Evolutionary conservation across 164 flowering plant genomes (phyloP).

Genomic region (Houttuynia cordata): DNA sequence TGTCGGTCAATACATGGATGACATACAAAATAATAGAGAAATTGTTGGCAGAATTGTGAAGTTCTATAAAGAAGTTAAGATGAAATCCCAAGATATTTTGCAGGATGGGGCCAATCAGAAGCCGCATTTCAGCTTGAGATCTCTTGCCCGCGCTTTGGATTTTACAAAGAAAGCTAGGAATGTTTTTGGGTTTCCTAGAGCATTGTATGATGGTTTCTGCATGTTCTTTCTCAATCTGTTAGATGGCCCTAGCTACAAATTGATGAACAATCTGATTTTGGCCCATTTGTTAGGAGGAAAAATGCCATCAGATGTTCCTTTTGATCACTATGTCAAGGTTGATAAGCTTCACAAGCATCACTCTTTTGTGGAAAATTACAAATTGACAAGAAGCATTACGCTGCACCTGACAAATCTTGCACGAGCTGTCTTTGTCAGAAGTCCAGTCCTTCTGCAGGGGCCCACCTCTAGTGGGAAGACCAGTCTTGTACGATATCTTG

Average conservation of each 20-base stretch:
- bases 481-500: slow-evolving; percentile 88
- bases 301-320: slow-evolving; percentile 27
- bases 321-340: slow-evolving; percentile 12
- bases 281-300: slow-evolving; percentile 30
- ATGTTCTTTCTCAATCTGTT: slow-evolving; percentile 82
- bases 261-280: slow-evolving; percentile 47
- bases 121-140: slow-evolving; percentile 93
- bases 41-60: slow-evolving; percentile 35
- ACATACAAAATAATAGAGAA: slow-evolving; percentile 16
- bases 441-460: slow-evolving; percentile 93
- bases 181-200: slow-evolving; percentile 41
- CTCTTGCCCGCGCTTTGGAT: slow-evolving; percentile 83
- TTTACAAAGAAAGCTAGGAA: slow-evolving; percentile 47
- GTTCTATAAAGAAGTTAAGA: slow-evolving; percentile 72
- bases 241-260: slow-evolving; percentile 62
- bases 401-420: slow-evolving; percentile 63
- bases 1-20: slow-evolving; percentile 43
- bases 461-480: slow-evolving; percentile 99
- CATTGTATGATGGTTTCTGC: slow-evolving; percentile 90
- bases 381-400: slow-evolving; percentile 53
- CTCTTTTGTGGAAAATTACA: slow-evolving; percentile 28
- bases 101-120: slow-evolving; percentile 98
- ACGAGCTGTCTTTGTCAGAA: slow-evolving; percentile 60
- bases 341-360: background rate
- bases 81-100: slow-evolving; percentile 61